phyloP scores from a whole-genome alignment of 108 stramenopile genomes.

The Schizochytrium sp. region DNA sequence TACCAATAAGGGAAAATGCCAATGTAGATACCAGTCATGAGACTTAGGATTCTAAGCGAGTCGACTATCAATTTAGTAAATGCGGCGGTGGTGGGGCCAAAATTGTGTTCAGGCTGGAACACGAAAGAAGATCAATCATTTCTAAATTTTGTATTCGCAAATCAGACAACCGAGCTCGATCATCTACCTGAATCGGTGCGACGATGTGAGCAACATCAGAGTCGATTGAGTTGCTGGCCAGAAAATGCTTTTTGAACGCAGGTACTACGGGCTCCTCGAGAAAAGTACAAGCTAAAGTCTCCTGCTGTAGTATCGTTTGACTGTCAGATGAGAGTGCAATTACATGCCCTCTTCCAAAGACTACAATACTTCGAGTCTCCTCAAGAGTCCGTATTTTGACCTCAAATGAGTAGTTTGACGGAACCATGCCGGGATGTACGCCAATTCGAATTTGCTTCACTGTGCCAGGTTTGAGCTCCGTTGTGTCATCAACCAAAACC shows the following conservation, averaged over 20 bases:
- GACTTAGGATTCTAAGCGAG: too few relatives aligned
- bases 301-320: background rate
- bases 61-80: too few relatives aligned
- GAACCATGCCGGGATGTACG: constrained; percentile 1
- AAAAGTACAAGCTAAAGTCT: background rate
- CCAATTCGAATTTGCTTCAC: background rate
- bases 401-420: background rate
- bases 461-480: background rate
- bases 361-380: background rate
- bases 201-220: too few relatives aligned
- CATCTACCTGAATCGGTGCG: too few relatives aligned
- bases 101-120: too few relatives aligned
- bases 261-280: background rate
- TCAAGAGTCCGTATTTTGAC: background rate
- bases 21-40: too few relatives aligned
- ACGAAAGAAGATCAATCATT: too few relatives aligned
- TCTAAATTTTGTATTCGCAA: too few relatives aligned
- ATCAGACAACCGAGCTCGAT: too few relatives aligned
- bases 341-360: background rate
- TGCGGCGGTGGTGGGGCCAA: background rate
- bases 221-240: too few relatives aligned
- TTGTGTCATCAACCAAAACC: background rate
- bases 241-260: too few relatives aligned
- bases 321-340: background rate
- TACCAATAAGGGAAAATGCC: too few relatives aligned